Evolutionary conservation across 805 yeast genomes (phyloP).

Genomic region (Barnettozyma populi): DNA sequence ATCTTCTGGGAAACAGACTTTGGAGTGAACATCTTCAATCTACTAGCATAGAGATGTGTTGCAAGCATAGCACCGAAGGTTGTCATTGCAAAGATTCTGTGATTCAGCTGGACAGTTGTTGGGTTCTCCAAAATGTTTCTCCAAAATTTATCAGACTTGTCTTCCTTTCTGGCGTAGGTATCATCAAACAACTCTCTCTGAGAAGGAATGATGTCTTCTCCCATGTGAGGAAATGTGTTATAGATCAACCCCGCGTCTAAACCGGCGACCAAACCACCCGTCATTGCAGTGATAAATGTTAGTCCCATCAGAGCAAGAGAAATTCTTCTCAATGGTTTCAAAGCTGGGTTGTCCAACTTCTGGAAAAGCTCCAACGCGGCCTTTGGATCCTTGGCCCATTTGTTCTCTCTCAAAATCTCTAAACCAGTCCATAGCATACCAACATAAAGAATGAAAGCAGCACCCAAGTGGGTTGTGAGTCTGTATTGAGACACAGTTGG

Average conservation of each 20-base stretch:
- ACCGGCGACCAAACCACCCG: constrained; percentile 98
- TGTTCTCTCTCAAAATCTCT: constrained; percentile 70
- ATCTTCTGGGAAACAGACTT: constrained; percentile 48
- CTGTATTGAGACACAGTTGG: constrained; percentile 98
- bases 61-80: constrained; percentile 70
- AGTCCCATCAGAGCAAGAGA: constrained; percentile 56
- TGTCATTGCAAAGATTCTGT: constrained; percentile 77
- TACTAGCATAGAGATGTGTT: constrained; percentile 62
- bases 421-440: constrained; percentile 90
- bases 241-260: constrained; percentile 95
- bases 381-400: constrained; percentile 61
- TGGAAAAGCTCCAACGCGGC: constrained; percentile 48
- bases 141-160: constrained; percentile 77
- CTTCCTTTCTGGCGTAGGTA: constrained; percentile 59
- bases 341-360: constrained; percentile 54
- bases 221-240: constrained; percentile 97
- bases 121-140: constrained; percentile 94
- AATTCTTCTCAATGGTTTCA: constrained; percentile 50
- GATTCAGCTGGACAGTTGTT: constrained; percentile 88
- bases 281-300: constrained; percentile 87
- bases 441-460: constrained; percentile 82
- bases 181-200: constrained; percentile 73
- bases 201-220: constrained; percentile 73
- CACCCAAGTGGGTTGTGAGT: constrained; percentile 87
- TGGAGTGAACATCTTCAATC: constrained; percentile 52